A percentile compares a stretch with the other conserved stretches of the same genome.
These are phyloP conservation scores for Chloromonas sp. DNA, from an alignment of 163 green algal genomes.

Conservation along the genomic window DNA sequence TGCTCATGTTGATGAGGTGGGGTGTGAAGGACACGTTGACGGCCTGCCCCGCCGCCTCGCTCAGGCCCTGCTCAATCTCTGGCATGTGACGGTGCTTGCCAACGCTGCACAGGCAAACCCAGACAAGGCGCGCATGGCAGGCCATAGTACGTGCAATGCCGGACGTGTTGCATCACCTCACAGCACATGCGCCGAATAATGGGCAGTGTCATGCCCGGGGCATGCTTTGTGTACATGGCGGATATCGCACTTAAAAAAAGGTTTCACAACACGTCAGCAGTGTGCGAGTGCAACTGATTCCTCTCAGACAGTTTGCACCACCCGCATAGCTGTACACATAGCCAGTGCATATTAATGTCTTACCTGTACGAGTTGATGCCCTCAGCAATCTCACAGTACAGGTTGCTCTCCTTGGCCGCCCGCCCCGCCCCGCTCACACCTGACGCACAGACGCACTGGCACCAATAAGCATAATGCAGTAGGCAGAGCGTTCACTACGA, in stretches of 20 bases:
- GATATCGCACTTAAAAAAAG: not conserved
- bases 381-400: conserved; percentile 63
- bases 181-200: not conserved
- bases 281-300: not conserved
- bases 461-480: not conserved
- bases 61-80: conserved; percentile 89
- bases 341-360: not conserved
- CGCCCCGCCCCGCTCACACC: conserved; percentile 80
- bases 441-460: conserved; percentile 10
- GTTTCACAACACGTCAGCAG: not conserved
- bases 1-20: conserved; percentile 94
- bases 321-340: not conserved
- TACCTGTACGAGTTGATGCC: conserved; percentile 80
- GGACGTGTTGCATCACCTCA: not conserved
- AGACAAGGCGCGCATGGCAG: not conserved
- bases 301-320: not conserved
- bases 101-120: conserved; percentile 43
- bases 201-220: no score
- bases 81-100: conserved; percentile 88
- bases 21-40: conserved; percentile 92
- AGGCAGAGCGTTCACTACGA: not conserved
- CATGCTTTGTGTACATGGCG: not conserved
- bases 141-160: not conserved
- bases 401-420: conserved; percentile 81
- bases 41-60: conserved; percentile 59